Conservation (phyloP, 768 basidiomycete genomes). For the Zangia roseola region DNA sequence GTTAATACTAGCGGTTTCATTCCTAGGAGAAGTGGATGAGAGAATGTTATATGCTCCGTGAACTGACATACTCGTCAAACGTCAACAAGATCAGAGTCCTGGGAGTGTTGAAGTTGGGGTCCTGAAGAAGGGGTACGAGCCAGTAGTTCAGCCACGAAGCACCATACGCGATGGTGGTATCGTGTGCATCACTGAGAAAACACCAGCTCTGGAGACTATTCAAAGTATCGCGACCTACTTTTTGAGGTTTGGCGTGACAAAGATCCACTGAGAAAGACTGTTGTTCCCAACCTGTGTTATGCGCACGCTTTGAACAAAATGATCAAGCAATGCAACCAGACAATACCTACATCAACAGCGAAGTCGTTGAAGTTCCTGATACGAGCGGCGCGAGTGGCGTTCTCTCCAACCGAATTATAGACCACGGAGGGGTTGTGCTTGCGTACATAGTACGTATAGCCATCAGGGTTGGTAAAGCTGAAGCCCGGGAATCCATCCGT, state of each 20-base stretch:
- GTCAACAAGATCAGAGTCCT: constrained; percentile 57
- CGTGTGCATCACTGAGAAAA: constrained; percentile 51
- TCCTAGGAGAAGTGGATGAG: constrained; percentile 11
- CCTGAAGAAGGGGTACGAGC: constrained; percentile 48
- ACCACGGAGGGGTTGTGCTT: constrained; percentile 55
- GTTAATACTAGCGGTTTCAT: constrained; percentile 34
- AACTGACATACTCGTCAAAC: constrained; percentile 54
- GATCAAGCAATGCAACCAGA: background rate
- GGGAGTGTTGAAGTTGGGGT: constrained; percentile 52
- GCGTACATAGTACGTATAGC: constrained; percentile 50
- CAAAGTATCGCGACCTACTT: constrained; percentile 11
- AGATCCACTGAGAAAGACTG: constrained; percentile 55
- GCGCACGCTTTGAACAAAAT: background rate
- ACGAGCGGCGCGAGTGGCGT: constrained; percentile 38
- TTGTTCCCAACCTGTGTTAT: constrained; percentile 33
- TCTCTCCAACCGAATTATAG: constrained; percentile 47
- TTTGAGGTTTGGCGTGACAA: constrained; percentile 57
- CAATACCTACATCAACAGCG: constrained; percentile 41
- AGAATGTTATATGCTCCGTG: background rate
- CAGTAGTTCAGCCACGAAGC: constrained; percentile 47
- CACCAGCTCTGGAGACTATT: background rate
- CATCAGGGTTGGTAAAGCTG: constrained; percentile 28
- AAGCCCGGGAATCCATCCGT: constrained; percentile 44
- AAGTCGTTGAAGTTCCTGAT: constrained; percentile 64
- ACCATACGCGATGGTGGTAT: constrained; percentile 51